A percentile compares a stretch with the other conserved stretches of the same genome.
Evolutionary conservation across 1,284 basidiomycete species (phyloP).

Genomic region (Golubevia pallescens): DNA sequence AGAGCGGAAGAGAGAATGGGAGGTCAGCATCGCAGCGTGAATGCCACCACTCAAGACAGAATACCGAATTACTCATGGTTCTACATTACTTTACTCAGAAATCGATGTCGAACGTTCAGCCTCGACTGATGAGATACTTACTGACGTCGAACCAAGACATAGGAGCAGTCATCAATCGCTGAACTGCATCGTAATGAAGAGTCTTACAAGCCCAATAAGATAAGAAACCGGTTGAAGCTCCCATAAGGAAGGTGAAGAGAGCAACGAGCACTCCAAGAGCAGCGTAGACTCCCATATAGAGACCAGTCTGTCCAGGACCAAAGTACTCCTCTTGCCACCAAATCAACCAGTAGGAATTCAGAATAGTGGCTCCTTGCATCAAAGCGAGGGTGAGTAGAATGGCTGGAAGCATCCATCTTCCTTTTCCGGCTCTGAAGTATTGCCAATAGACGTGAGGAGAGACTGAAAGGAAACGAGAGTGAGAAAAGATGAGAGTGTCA

Average conservation of each 20-base stretch:
- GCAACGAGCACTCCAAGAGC: conserved; percentile 70
- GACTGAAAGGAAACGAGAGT: conserved; percentile 31
- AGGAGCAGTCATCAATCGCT: conserved; percentile 51
- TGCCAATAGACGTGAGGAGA: conserved; percentile 71
- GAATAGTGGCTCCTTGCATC: conserved; percentile 72
- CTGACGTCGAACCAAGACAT: conserved; percentile 60
- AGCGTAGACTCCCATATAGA: conserved; percentile 78
- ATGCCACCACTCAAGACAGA: too few relatives aligned
- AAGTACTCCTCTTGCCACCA: conserved; percentile 71
- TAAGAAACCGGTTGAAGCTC: conserved; percentile 66
- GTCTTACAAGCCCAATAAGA: conserved; percentile 72
- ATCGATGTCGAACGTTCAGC: too few relatives aligned
- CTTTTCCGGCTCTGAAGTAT: conserved; percentile 74
- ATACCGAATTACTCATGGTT: too few relatives aligned
- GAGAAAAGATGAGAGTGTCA: conserved; percentile 17
- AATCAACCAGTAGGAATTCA: conserved; percentile 65
- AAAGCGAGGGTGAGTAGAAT: conserved; percentile 70
- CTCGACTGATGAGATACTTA: too few relatives aligned
- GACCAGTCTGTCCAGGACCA: conserved; percentile 57
- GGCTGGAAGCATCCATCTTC: conserved; percentile 70
- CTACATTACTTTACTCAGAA: too few relatives aligned
- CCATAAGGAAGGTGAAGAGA: conserved; percentile 72
- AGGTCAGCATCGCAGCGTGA: too few relatives aligned
- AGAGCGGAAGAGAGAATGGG: too few relatives aligned
- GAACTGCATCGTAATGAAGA: conserved; percentile 66